A percentile compares a stretch with the other conserved stretches of the same genome.
phyloP scores from a whole-genome alignment of 768 basidiomycete genomes.

The Chlorophyllum brunneum region DNA sequence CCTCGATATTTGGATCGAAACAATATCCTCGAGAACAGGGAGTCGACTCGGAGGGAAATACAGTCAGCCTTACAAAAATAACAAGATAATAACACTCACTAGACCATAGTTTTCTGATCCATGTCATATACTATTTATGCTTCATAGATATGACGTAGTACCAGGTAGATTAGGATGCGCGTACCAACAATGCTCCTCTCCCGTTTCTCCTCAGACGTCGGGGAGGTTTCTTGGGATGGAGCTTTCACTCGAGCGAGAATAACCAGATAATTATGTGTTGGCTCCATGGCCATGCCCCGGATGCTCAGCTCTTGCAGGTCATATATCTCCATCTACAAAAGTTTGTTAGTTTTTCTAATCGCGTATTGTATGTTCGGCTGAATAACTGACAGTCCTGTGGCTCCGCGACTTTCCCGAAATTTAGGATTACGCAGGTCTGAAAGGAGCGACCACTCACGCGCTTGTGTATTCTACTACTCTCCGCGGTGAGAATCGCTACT shows the following conservation, averaged over 20 bases:
- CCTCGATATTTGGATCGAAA: slow-evolving; percentile 1
- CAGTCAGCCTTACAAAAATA: neutral
- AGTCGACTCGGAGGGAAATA: neutral
- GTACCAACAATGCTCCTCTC: slow-evolving; percentile 8
- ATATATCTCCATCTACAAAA: slow-evolving; percentile 3
- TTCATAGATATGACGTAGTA: neutral
- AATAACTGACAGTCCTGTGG: neutral
- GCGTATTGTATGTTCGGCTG: neutral
- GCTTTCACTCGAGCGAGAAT: slow-evolving; percentile 2
- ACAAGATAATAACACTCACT: neutral
- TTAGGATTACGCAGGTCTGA: neutral
- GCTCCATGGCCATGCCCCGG: slow-evolving; percentile 2
- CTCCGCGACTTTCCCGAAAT: neutral
- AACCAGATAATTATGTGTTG: slow-evolving; percentile 2
- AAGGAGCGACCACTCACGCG: neutral
- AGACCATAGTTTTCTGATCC: neutral
- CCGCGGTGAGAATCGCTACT: slow-evolving; percentile 1
- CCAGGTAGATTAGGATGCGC: neutral
- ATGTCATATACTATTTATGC: neutral
- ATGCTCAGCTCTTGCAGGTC: neutral
- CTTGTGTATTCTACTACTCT: slow-evolving; percentile 1
- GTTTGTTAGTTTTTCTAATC: neutral
- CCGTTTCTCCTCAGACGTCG: neutral
- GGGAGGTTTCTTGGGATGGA: neutral
- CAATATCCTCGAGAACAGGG: neutral